Evolutionary conservation across 2,329 filamentous ascomycete species (phyloP).

Genomic region (Trichoderma citrinoviride): DNA sequence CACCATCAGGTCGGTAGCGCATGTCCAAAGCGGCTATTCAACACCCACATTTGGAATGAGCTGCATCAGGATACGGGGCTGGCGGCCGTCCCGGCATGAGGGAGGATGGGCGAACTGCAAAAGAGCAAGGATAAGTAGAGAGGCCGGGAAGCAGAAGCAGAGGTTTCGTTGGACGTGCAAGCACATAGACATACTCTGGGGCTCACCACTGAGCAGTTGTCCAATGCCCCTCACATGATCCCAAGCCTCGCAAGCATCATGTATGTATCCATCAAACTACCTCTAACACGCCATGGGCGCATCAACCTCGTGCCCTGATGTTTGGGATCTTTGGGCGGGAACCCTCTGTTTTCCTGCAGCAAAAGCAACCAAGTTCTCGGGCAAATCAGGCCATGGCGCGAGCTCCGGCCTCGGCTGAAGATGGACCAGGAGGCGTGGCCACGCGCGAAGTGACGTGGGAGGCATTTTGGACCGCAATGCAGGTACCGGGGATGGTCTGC

Average conservation of each 20-base stretch:
- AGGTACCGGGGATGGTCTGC: slow-evolving; percentile 19
- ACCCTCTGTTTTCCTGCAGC: neutral
- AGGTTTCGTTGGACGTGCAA: neutral
- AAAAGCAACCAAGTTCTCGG: neutral
- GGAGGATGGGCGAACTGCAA: neutral
- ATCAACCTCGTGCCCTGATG: neutral
- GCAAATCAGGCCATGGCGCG: slow-evolving; percentile 13
- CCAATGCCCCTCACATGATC: neutral
- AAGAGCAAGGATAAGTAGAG: neutral
- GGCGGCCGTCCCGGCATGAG: neutral
- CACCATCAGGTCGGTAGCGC: slow-evolving; percentile 4
- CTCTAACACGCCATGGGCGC: neutral
- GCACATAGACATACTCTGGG: neutral
- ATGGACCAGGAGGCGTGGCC: slow-evolving; percentile 6
- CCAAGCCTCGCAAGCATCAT: neutral
- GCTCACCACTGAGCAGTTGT: neutral
- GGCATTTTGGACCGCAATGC: slow-evolving; percentile 20
- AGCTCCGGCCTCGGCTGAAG: neutral
- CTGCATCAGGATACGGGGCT: slow-evolving; percentile 15
- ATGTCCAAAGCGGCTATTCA: slow-evolving; percentile 15
- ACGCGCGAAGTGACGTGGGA: slow-evolving; percentile 18
- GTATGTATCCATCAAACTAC: neutral
- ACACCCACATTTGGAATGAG: slow-evolving; percentile 14
- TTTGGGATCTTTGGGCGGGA: neutral
- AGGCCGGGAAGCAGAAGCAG: neutral